Base-by-base conservation (phyloP, 2,329 filamentous ascomycete species). In the Fusarium sterilihyphosum region DNA sequence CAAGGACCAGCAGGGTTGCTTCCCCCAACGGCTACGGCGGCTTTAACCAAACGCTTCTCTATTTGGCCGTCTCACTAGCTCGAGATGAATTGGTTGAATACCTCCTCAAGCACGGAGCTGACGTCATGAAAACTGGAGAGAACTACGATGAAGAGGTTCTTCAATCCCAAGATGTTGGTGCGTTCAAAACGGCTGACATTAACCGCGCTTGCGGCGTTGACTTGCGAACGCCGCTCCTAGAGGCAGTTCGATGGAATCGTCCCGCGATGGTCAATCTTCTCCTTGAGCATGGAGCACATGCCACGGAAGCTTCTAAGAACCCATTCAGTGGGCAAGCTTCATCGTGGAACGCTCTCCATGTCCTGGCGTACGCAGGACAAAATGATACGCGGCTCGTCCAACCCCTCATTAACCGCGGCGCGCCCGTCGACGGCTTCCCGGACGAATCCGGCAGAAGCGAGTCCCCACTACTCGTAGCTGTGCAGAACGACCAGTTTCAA, bases 101-200 rank as follows among this genome's bases (percentile, higher is more conserved):
- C 7, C 46, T 49, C 7, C 20, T 49, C 26, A 49, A 31, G 3
- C 10, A 49, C 4, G 46, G 46, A 31, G 26, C 26, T 12, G 46
- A 49, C 0, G 20, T 49, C 0, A 49, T 22, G 0, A 49, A n/a
- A 31, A 3, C 46, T 49, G 20, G 46, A 8, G 20, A 22, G 2
- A n/a, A 12, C 14, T n/a, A 49, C 3, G 46, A 49, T n/a, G 26
- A 31, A 49, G 9, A 29, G 3, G 26, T 31, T 0, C 20, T 22
- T 31, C 14, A n/a, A 17, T 31, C 46, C 6, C 46, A 49, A 17
- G 46, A 49, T 6, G 26, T 49, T 22, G 26, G 26, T 31, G 20
- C 46, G 9, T 49, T 49, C 26, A 49, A 49, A 49, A 17, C 2
- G 9, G 26, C 9, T 11, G 20, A 31, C 9, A 31, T 49, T 4